These are phyloP conservation scores for Penicillium sp. DNA, from an alignment of 2,329 filamentous ascomycete genomes.

Conservation along the genomic window DNA sequence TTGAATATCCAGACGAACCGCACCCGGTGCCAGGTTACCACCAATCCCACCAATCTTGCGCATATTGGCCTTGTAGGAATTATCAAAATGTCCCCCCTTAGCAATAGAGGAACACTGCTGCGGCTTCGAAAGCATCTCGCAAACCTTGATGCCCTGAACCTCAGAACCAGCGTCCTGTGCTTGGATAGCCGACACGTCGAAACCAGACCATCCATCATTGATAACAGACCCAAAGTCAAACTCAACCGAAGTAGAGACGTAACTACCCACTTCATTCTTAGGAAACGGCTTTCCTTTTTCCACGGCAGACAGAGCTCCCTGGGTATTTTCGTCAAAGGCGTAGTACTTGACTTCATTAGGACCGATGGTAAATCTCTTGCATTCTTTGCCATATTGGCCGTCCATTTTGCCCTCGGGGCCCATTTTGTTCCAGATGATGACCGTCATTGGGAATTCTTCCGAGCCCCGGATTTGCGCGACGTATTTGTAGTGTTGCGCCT, in stretches of 20 bases:
- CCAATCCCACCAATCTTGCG: constrained; percentile 32
- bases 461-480: constrained; percentile 33
- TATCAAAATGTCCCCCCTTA: constrained; percentile 19
- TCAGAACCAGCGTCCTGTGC: constrained; percentile 27
- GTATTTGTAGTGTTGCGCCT: constrained; percentile 34
- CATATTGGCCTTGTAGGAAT: constrained; percentile 30
- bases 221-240: constrained; percentile 29
- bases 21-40: constrained; percentile 26
- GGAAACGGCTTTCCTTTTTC: constrained; percentile 24
- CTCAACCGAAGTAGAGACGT: constrained; percentile 33
- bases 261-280: constrained; percentile 24
- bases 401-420: constrained; percentile 30
- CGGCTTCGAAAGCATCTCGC: too few relatives aligned
- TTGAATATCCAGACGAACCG: constrained; percentile 25
- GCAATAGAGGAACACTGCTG: too few relatives aligned
- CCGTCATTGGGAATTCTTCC: constrained; percentile 30
- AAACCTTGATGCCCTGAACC: constrained; percentile 37
- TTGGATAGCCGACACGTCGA: constrained; percentile 33
- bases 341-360: constrained; percentile 36
- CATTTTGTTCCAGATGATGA: constrained; percentile 40
- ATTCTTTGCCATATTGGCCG: constrained; percentile 35
- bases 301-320: constrained; percentile 32
- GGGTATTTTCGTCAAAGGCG: constrained; percentile 34
- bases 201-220: constrained; percentile 32
- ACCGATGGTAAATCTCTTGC: constrained; percentile 31